A percentile compares a stretch with the other conserved stretches of the same genome.
Evolutionary conservation across 176 grass and related monocot genomes (phyloP).

Genomic region (Oryza glumipatula): DNA sequence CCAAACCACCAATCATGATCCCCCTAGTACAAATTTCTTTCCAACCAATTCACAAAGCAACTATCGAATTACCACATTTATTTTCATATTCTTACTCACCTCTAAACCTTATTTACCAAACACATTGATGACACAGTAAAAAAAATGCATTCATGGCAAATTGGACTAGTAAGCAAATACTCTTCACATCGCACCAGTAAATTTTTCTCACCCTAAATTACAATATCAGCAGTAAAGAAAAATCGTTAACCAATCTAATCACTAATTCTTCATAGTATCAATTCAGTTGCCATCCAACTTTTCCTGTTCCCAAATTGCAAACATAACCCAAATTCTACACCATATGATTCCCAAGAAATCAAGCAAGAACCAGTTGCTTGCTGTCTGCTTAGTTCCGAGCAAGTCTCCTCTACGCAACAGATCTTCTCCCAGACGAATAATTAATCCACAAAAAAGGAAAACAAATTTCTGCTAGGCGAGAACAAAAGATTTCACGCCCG

Average conservation of each 20-base stretch:
- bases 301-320: conserved; percentile 2
- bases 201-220: background rate
- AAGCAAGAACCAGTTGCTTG: conserved; percentile 35
- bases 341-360: background rate
- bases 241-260: background rate
- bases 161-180: background rate
- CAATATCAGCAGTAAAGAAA: background rate
- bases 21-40: background rate
- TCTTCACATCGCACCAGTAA: background rate
- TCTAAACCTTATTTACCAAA: background rate
- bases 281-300: background rate
- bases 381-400: conserved; percentile 24
- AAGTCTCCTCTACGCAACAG: conserved; percentile 35
- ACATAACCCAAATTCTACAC: background rate
- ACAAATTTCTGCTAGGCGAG: background rate
- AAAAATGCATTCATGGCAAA: background rate
- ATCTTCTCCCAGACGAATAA: conserved; percentile 40
- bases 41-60: background rate
- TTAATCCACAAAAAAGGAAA: background rate
- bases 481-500: background rate
- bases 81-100: background rate
- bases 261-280: background rate
- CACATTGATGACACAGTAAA: background rate
- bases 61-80: background rate
- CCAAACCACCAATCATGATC: conserved; percentile 16